Evolutionary conservation across 805 yeast species (phyloP).

Genomic region (Hanseniaspora valbyensis): DNA sequence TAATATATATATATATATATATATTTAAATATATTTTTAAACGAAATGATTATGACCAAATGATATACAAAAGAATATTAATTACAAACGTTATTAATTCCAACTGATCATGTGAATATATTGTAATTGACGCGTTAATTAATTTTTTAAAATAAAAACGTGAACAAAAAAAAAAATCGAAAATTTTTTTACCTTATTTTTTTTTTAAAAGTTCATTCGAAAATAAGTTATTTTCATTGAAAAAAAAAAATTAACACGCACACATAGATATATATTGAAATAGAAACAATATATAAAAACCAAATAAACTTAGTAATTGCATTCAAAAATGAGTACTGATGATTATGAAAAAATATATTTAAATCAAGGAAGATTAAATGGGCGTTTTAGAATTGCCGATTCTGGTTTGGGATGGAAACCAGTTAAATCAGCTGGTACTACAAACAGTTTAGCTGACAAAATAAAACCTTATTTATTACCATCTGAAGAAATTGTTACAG

Average conservation of each 20-base stretch:
- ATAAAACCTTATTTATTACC: constrained; percentile 73
- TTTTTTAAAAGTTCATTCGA: no score
- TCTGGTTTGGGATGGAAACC: constrained; percentile 98
- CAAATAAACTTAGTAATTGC: neutral
- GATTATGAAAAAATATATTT: constrained; percentile 87
- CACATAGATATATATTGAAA: neutral
- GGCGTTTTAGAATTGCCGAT: constrained; percentile 88
- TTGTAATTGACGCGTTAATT: no score
- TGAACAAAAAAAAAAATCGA: no score
- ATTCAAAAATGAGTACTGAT: constrained; percentile 29
- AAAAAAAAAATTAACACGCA: neutral
- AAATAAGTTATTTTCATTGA: no score
- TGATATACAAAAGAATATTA: neutral
- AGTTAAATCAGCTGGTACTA: constrained; percentile 29
- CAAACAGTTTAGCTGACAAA: constrained; percentile 36
- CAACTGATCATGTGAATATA: no score
- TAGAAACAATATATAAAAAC: neutral
- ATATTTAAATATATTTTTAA: no score
- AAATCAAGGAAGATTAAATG: constrained; percentile 72
- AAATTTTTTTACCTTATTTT: no score
- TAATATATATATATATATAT: no score
- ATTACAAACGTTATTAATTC: no score
- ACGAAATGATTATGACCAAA: no score
- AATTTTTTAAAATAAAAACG: no score
- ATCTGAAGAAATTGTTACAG: constrained; percentile 68